A percentile compares a stretch with the other conserved stretches of the same genome.
Evolutionary conservation across 352 stramenopile genomes (phyloP).

Genomic region (Pythium dissotocum): DNA sequence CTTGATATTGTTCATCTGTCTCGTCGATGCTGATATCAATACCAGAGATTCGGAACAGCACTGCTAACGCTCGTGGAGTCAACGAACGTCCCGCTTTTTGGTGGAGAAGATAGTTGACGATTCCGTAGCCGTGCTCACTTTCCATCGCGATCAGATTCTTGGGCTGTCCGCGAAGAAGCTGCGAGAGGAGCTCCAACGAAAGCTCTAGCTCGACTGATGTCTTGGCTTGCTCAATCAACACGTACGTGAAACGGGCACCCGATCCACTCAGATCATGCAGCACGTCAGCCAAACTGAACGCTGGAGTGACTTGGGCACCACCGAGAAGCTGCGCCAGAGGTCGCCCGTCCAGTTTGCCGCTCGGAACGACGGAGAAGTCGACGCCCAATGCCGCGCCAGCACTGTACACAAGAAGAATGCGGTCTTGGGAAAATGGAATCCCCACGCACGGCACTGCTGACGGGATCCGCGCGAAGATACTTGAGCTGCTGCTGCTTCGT

Average conservation of each 20-base stretch:
- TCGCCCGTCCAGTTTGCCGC: constrained; percentile 52
- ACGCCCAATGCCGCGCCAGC: constrained; percentile 36
- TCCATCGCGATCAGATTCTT: constrained; percentile 63
- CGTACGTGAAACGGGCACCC: constrained; percentile 53
- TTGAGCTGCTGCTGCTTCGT: constrained; percentile 30
- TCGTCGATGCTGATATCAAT: constrained; percentile 40
- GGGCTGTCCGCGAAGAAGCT: constrained; percentile 35
- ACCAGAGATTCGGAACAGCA: constrained; percentile 58
- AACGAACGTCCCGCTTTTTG: constrained; percentile 47
- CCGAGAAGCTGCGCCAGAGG: constrained; percentile 62
- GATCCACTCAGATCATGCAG: constrained; percentile 51
- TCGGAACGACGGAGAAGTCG: constrained; percentile 49
- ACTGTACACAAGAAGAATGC: constrained; percentile 55
- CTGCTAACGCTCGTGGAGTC: constrained; percentile 32
- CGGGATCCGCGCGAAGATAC: constrained; percentile 54
- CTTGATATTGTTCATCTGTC: not conserved
- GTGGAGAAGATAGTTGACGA: constrained; percentile 69
- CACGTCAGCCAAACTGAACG: constrained; percentile 37
- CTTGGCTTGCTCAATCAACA: constrained; percentile 46
- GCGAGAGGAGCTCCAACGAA: constrained; percentile 42
- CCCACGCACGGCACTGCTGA: constrained; percentile 51
- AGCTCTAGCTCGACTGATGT: constrained; percentile 46
- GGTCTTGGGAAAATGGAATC: constrained; percentile 47
- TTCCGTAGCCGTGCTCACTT: constrained; percentile 68
- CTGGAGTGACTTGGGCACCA: constrained; percentile 30